phyloP scores from a whole-genome alignment of 2,329 filamentous ascomycete species.

The Claviceps paspali region DNA sequence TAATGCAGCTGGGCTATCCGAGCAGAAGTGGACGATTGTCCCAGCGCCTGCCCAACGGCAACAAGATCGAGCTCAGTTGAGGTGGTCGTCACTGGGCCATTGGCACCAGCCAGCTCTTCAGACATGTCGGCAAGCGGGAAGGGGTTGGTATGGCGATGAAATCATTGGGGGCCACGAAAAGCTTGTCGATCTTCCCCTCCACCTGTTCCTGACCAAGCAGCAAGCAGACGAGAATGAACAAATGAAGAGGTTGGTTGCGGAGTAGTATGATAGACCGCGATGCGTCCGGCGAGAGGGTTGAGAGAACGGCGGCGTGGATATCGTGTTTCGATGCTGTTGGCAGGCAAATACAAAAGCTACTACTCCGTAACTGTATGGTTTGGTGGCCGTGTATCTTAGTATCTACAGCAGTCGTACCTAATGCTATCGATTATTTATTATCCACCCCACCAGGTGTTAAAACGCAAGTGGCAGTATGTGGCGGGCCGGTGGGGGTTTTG shows the following conservation, averaged over 20 bases:
- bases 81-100: slow-evolving; percentile 27
- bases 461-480: no score
- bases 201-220: background rate
- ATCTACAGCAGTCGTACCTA: no score
- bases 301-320: background rate
- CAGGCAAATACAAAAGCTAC: no score
- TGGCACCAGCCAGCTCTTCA: slow-evolving; percentile 14
- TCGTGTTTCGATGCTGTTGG: background rate
- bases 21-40: slow-evolving; percentile 44
- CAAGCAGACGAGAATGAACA: background rate
- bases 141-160: slow-evolving; percentile 11
- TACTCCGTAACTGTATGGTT: no score
- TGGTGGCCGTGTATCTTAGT: no score
- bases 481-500: background rate
- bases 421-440: no score
- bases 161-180: slow-evolving; percentile 18
- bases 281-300: no score
- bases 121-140: slow-evolving; percentile 18
- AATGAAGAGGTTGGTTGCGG: no score
- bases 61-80: slow-evolving; percentile 31
- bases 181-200: background rate
- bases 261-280: background rate
- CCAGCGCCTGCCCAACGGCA: slow-evolving; percentile 33
- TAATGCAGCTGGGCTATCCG: slow-evolving; percentile 39
- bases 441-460: background rate